Evolutionary conservation across 441 rosid genomes (phyloP).

Genomic region (Manihot esculenta): DNA sequence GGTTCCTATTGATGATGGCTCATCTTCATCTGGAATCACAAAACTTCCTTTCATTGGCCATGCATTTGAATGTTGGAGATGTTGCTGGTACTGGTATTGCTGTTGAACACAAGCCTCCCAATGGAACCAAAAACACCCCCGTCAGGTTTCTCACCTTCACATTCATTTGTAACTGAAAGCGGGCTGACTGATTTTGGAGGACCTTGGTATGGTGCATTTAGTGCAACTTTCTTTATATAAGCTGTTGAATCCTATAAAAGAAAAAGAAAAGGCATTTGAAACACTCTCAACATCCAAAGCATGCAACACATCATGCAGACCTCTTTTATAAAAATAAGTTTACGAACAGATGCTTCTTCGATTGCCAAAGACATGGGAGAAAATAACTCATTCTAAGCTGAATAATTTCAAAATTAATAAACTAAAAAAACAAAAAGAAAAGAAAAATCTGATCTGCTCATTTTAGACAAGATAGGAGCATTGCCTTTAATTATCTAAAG

Average conservation of each 20-base stretch:
- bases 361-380: too few species aligned
- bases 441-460: not conserved
- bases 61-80: slow-evolving; percentile 28
- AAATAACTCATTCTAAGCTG: too few species aligned
- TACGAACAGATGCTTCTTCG: too few species aligned
- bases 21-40: slow-evolving; percentile 71
- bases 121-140: slow-evolving; percentile 71
- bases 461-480: not conserved
- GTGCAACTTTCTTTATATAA: slow-evolving; percentile 37
- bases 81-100: slow-evolving; percentile 63
- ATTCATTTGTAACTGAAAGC: slow-evolving; percentile 64
- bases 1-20: slow-evolving; percentile 71
- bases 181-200: slow-evolving; percentile 60
- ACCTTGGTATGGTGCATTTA: slow-evolving; percentile 64
- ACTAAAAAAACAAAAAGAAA: too few species aligned
- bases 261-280: not conserved
- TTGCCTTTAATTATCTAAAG: not conserved
- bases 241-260: slow-evolving; percentile 46
- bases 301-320: too few species aligned
- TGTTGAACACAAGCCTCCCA: slow-evolving; percentile 65
- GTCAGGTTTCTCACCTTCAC: slow-evolving; percentile 56
- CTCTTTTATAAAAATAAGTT: too few species aligned
- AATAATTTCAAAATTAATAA: too few species aligned
- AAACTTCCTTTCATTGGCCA: slow-evolving; percentile 91
- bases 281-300: not conserved